Percentiles rank a stretch among this genome's conserved stretches.
phyloP scores from a whole-genome alignment of 2,329 filamentous ascomycete genomes.

The Microcyclospora tardicrescens region DNA sequence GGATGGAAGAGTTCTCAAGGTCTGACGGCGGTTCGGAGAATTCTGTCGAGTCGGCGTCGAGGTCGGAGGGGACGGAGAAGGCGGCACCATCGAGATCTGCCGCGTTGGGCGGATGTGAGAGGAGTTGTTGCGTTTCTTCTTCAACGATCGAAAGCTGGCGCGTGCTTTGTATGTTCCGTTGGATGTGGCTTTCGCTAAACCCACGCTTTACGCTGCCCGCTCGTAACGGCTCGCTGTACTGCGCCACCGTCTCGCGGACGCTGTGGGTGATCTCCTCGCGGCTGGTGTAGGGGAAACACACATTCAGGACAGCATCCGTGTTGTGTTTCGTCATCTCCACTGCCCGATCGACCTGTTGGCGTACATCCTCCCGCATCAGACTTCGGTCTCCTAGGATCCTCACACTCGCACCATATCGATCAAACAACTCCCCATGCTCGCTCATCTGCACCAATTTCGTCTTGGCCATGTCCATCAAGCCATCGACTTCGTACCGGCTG shows the following conservation, averaged over 20 bases:
- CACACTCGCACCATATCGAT: constrained; percentile 81
- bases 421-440: constrained; percentile 83
- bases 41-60: constrained; percentile 7
- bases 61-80: constrained; percentile 8
- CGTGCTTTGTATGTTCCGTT: constrained; percentile 59
- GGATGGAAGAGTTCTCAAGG: constrained; percentile 15
- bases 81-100: background rate
- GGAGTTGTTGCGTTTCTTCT: constrained; percentile 12
- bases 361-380: constrained; percentile 72
- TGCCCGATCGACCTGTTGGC: constrained; percentile 76
- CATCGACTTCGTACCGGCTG: constrained; percentile 90
- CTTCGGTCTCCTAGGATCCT: constrained; percentile 75
- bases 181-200: constrained; percentile 80
- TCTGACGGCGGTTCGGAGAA: constrained; percentile 15
- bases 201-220: constrained; percentile 38
- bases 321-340: constrained; percentile 80
- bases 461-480: constrained; percentile 95
- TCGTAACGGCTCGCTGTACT: constrained; percentile 56
- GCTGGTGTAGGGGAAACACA: constrained; percentile 96
- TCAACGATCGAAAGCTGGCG: constrained; percentile 28
- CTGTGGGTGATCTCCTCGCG: constrained; percentile 89
- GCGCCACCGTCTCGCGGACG: constrained; percentile 73
- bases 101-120: background rate
- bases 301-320: constrained; percentile 65
- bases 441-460: constrained; percentile 83